Conservation (phyloP, 2,329 filamentous ascomycete genomes). For the Colletotrichum horii region DNA sequence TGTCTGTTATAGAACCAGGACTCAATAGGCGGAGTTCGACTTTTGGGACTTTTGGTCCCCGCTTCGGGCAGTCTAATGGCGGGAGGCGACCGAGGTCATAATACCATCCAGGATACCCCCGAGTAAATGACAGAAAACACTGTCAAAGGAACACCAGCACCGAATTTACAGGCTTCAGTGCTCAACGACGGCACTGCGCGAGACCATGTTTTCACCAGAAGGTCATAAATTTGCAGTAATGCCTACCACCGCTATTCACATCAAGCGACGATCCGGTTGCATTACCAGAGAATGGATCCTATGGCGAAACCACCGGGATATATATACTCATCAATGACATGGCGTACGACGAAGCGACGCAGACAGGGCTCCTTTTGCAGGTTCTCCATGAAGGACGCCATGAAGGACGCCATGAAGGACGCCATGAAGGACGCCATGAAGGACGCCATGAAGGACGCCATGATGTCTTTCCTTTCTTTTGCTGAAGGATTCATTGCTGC, state of each 20-base stretch:
- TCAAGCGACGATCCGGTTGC: too few species aligned
- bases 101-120: neutral
- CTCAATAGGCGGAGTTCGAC: neutral
- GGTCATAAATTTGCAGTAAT: neutral
- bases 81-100: neutral
- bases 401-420: too few species aligned
- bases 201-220: neutral
- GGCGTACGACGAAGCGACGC: neutral
- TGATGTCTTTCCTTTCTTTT: neutral
- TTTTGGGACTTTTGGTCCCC: rapidly evolving
- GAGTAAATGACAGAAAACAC: neutral
- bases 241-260: too few species aligned
- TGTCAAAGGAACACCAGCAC: rapidly evolving
- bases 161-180: too few species aligned
- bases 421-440: too few species aligned
- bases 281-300: neutral
- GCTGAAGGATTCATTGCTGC: neutral
- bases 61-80: neutral
- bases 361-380: neutral
- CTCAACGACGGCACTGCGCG: neutral
- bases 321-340: neutral
- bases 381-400: neutral
- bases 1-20: neutral
- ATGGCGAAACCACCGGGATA: neutral
- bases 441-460: neutral